phyloP scores from a whole-genome alignment of 2,329 filamentous ascomycete species.

The Didymellaceae sp. region DNA sequence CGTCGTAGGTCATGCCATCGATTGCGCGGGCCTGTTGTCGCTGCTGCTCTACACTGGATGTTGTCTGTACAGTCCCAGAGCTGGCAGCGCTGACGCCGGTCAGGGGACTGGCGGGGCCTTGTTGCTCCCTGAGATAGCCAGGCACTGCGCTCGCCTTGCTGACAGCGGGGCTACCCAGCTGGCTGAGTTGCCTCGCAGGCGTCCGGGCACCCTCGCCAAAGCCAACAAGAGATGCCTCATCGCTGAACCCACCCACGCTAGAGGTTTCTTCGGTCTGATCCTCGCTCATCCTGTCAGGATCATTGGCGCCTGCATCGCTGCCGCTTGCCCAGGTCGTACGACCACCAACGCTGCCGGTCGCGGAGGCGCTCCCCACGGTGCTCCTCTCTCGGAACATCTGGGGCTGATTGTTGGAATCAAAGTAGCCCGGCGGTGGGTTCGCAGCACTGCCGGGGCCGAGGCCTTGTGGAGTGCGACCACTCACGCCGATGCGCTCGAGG shows the following conservation, averaged over 20 bases:
- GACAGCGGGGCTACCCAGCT: conserved; percentile 79
- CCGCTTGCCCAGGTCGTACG: conserved; percentile 72
- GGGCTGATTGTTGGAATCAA: conserved; percentile 74
- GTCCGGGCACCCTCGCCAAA: conserved; percentile 85
- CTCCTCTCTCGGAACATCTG: conserved; percentile 75
- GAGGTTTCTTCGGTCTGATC: conserved; percentile 65
- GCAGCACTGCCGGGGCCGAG: conserved; percentile 54
- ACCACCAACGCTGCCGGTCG: conserved; percentile 78
- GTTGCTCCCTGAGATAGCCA: conserved; percentile 43
- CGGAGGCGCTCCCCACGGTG: conserved; percentile 89
- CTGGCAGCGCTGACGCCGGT: conserved; percentile 36
- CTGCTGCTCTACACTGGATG: conserved; percentile 30
- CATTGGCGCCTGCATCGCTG: conserved; percentile 59
- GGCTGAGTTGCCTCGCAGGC: conserved; percentile 63
- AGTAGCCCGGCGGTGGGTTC: conserved; percentile 67
- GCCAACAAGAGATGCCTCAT: conserved; percentile 86
- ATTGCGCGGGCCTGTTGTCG: conserved; percentile 51
- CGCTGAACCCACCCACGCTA: conserved; percentile 79
- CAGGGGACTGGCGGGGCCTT: conserved; percentile 40
- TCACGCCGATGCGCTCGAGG: conserved; percentile 85
- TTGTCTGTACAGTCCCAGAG: conserved; percentile 39
- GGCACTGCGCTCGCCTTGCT: conserved; percentile 53
- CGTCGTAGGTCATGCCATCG: conserved; percentile 52
- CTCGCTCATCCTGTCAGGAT: conserved; percentile 75
- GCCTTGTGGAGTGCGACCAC: conserved; percentile 61